These are phyloP conservation scores for Candida hispaniensis DNA, from an alignment of 805 yeast species.

Conservation along the genomic window DNA sequence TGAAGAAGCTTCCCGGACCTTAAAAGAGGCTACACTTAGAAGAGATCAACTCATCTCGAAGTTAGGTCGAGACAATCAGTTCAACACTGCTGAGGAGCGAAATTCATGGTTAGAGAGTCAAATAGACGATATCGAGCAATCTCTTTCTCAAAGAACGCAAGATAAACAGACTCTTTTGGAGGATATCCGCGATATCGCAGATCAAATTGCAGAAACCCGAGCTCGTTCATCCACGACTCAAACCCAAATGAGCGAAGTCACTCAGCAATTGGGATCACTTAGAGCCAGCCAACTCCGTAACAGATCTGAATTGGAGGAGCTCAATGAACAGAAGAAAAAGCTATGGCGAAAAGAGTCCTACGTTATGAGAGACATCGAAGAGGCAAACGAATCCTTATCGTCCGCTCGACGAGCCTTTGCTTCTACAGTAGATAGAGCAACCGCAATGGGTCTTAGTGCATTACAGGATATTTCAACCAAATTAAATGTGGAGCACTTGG, in stretches of 20 bases:
- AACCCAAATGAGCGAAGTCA: slow-evolving; percentile 13
- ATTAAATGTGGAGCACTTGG: slow-evolving; percentile 48
- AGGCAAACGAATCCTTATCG: slow-evolving; percentile 44
- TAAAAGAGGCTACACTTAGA: slow-evolving; percentile 1
- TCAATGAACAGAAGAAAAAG: slow-evolving; percentile 56
- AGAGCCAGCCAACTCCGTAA: slow-evolving; percentile 15
- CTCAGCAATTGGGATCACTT: slow-evolving; percentile 17
- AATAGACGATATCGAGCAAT: slow-evolving; percentile 32
- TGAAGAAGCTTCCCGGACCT: background rate
- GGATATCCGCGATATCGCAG: slow-evolving; percentile 18
- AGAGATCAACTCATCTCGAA: slow-evolving; percentile 8
- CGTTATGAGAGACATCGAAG: slow-evolving; percentile 44
- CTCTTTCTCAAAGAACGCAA: slow-evolving; percentile 26
- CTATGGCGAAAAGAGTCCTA: slow-evolving; percentile 75
- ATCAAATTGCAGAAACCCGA: slow-evolving; percentile 14
- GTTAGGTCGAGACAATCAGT: slow-evolving; percentile 42
- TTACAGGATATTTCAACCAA: slow-evolving; percentile 52
- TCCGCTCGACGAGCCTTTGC: slow-evolving; percentile 49
- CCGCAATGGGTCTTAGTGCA: slow-evolving; percentile 47
- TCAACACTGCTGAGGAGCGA: slow-evolving; percentile 45
- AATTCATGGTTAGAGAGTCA: slow-evolving; percentile 55
- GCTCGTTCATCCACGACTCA: slow-evolving; percentile 7
- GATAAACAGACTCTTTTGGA: slow-evolving; percentile 22
- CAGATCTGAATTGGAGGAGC: slow-evolving; percentile 23
- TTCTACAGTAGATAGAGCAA: slow-evolving; percentile 36